These are phyloP conservation scores for Penicillium goetzii DNA, from an alignment of 495 filamentous ascomycete genomes.

Conservation along the genomic window DNA sequence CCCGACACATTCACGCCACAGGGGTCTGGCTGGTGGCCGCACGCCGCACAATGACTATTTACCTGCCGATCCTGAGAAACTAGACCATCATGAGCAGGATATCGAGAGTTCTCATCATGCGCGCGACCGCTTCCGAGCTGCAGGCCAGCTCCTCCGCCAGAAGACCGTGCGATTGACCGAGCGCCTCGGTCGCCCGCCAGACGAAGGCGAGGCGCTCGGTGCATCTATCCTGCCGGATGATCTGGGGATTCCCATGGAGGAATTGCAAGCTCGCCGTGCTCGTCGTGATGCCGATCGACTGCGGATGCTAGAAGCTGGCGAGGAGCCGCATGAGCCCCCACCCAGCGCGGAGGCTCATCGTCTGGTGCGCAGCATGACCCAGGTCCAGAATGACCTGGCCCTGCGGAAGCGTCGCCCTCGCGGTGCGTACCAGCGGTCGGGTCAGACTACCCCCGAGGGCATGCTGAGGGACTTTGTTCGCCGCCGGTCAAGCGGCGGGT, in stretches of 20 bases:
- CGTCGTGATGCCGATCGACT: conserved; percentile 28
- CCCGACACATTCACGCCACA: conserved; percentile 28
- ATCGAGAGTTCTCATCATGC: conserved; percentile 27
- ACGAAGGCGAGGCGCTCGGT: conserved; percentile 44
- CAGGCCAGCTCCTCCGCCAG: conserved; percentile 42
- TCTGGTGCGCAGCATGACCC: conserved; percentile 47
- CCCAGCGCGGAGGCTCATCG: conserved; percentile 49
- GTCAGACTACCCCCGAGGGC: conserved; percentile 44
- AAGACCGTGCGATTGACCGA: conserved; percentile 41
- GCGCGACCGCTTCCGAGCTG: conserved; percentile 37
- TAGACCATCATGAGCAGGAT: conserved; percentile 9
- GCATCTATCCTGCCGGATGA: conserved; percentile 42
- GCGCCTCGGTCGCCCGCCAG: conserved; percentile 43
- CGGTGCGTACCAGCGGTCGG: conserved; percentile 44
- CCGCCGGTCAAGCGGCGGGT: conserved; percentile 29
- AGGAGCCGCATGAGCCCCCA: conserved; percentile 28
- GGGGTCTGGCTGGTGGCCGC: conserved; percentile 17
- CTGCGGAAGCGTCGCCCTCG: conserved; percentile 39
- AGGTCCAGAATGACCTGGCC: conserved; percentile 27
- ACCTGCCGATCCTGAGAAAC: conserved; percentile 23
- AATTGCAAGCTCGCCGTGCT: conserved; percentile 29
- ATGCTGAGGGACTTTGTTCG: conserved; percentile 37
- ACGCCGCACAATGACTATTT: background rate
- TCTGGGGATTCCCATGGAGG: conserved; percentile 31
- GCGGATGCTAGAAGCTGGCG: conserved; percentile 25